Evolutionary conservation across 2,329 filamentous ascomycete species (phyloP), one percentile per base, ranked within the genome.

Genomic region (Trichophyton verrucosum): DNA sequence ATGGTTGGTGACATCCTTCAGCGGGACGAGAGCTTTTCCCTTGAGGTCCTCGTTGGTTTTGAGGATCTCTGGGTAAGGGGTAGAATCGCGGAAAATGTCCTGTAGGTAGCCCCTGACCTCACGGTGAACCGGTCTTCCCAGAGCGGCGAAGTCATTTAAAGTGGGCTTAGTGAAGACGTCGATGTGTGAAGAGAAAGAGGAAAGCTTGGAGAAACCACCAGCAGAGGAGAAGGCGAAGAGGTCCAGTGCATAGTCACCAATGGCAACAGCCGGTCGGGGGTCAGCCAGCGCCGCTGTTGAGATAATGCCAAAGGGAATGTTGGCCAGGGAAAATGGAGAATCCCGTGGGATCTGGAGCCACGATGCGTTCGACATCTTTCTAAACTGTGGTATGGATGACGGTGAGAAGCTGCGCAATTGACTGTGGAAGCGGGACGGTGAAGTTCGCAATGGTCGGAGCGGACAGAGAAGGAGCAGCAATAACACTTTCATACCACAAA

Each of bases 291-390:
- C 72, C 2, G 78, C 65, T 0, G 86, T 86, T 33, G 84, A 86
- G 69, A 94, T 88, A 76, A 94, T 85, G 68, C 89, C 89, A 69
- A 92, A 92, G 1, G 89, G 89, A 60, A 94, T 86, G 70, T 94
- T 94, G 68, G 86, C 83, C 58, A 92, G 76, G 7, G 88, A 89
- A 74, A 91, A 91, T 68, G 85, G 83, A 61, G 82, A 86, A 61
- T 78, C 76, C 59, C 77, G 75, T 55, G 83, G 81, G 62, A 86
- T 83, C 57, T 73, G 73, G 60, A 86, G 76, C 83, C 83, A 86
- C 60, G 82, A 85, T 66, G 73, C 74, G 44, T 59, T 70, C 58
- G 66, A 65, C 69, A 69, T 68, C 22, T 44, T 58, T 42, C 36
- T 44, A 15, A 15, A 8, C 7, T 11, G 33, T 20, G 56, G 4